Base-by-base conservation (phyloP, 2,329 filamentous ascomycete genomes). In the Fusarium brachygibbosum region DNA sequence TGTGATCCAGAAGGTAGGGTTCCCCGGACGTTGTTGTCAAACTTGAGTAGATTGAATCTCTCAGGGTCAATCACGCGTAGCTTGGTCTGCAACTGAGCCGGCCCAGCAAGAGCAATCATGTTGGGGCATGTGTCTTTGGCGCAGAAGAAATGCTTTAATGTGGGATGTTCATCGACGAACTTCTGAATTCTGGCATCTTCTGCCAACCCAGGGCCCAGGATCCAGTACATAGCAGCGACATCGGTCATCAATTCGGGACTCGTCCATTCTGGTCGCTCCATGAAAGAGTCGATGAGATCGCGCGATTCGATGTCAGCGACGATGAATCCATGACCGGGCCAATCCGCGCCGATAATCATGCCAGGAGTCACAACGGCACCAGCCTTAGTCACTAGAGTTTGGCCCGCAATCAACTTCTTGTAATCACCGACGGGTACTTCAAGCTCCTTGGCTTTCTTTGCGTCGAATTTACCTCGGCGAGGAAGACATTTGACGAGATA, bases 401-500 rank as follows among this genome's bases (percentile, higher is more conserved):
- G 69, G 4, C 94, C 93, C 2, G 75, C 77, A 0, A 90, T 84
- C 42, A 99, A 83, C 14, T 78, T 73, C 35, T 83, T 83, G 78
- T 86, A 97, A 49, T 90, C 82, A 0, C 70, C 77, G 53, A 82
- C 85, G 21, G 81, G 80, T 1, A 98, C 86, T 2, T 90, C 90
- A 3, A 94, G 81, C 29, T 82, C 83, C 64, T 82, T 84, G 0
- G 94, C 95, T 59, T 84, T 87, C 48, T 85, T 77, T 0, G 87
- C 81, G 63, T 93, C 85, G 75, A 99, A 98, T 74, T 91, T 95
- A 53, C 96, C 96, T 55, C 96, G 88, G 55, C 91, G 86, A 37
- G 90, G 84, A 66, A 93, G 88, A 55, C 88, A 89, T 71, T 93
- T 92, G 76, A 97, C 86, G 60, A 99, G 90, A 79, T 99, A 99